Evolutionary conservation across 169 alveolate species (phyloP).

Genomic region (Pseudocohnilembus persalinus): DNA sequence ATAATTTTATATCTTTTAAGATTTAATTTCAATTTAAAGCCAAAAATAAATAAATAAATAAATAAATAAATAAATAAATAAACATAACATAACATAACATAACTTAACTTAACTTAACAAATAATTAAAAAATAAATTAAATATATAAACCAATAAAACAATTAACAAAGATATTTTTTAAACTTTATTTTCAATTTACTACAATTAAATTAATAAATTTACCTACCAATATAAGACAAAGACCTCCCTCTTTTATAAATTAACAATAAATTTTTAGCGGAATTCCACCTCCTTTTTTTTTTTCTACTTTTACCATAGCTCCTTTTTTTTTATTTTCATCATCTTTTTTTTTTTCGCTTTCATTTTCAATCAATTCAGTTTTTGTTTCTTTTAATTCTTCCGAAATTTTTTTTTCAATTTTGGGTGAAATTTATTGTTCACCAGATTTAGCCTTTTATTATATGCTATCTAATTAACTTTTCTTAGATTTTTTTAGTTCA

Average conservation of each 20-base stretch:
- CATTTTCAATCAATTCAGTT: neutral
- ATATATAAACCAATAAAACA: too few relatives aligned
- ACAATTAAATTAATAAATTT: neutral
- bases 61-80: too few relatives aligned
- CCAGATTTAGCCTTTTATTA: too few relatives aligned
- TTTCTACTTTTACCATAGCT: neutral
- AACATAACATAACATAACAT: too few relatives aligned
- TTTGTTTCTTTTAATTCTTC: neutral
- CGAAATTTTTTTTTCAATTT: neutral
- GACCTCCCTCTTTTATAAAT: neutral
- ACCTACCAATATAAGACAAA: neutral
- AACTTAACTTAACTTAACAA: too few relatives aligned
- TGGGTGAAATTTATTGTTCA: neutral
- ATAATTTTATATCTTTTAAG: too few relatives aligned
- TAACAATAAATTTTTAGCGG: neutral
- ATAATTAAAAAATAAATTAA: too few relatives aligned
- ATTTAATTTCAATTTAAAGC: neutral
- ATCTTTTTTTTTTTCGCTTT: neutral
- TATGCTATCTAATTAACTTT: neutral
- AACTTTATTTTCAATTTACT: neutral
- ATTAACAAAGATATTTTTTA: neutral
- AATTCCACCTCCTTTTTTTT: conserved; percentile 3
- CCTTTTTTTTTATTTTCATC: conserved; percentile 5
- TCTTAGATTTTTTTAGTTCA: neutral
- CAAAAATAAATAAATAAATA: neutral